Evolutionary conservation across 208 protist species (phyloP), one percentile per base, ranked within the genome.

Genomic region (Acanthamoeba triangularis): DNA sequence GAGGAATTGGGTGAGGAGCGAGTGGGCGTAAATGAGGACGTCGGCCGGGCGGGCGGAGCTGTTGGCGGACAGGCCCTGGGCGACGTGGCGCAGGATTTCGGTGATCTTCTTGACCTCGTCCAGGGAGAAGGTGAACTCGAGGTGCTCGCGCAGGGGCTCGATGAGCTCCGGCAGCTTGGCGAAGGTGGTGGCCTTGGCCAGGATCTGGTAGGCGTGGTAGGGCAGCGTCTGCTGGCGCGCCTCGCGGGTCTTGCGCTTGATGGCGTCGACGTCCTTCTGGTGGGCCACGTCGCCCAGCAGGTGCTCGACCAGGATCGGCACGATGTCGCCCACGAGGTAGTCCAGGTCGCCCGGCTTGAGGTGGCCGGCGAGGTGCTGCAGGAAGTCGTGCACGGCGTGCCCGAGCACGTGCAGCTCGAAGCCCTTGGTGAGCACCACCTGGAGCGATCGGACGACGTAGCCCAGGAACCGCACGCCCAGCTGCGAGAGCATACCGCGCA

Each of bases 361-460:
- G 5, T 35, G 47, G 30, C 49, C 18, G 13, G 54, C n/a, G 49
- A 94, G 35, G 49, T 94, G 90, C 52, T 82, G 44, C 44, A 94
- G 25, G 11, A 94, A 61, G 67, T 94, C 41, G n/a, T 94, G 90
- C 23, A 94, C 49, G 90, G 90, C 54, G 67, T 94, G 54, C 8
- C 67, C 63, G 28, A 84, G 90, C 59, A 94, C 90, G 16, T 94
- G 90, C 28, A 94, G 67, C 72, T 94, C 90, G 41, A 94, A 94
- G 47, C 90, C 90, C 41, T 82, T 94, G 41, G 44, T 74, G n/a
- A 94, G 90, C 41, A 82, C 47, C 18, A 41, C 52, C 67, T 94
- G 63, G n/a, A 94, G 63, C 65, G 41, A 37, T 28, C 80, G 49
- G 90, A 94, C 33, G 33, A 94, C n/a, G 37, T 67, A 94, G 25